phyloP scores from a whole-genome alignment of 208 protist species.

The Phytomonas francai region DNA sequence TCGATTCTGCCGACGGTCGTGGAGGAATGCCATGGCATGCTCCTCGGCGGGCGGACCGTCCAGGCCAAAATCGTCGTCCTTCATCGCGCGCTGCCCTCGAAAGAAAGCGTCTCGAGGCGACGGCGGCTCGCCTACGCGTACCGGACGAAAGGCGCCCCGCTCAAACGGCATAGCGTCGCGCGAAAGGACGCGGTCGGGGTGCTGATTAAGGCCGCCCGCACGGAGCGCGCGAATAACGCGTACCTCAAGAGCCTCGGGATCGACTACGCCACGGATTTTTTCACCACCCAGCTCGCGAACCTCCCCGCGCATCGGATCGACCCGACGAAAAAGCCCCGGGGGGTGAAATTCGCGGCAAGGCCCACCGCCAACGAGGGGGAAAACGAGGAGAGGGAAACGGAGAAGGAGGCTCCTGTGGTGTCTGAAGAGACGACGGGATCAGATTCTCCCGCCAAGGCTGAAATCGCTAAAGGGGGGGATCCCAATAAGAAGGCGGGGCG shows the following conservation, averaged over 20 bases:
- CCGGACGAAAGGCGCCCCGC: constrained; percentile 44
- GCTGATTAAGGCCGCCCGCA: constrained; percentile 59
- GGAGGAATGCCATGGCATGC: constrained; percentile 86
- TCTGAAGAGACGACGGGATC: no score
- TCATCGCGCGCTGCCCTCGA: constrained; percentile 67
- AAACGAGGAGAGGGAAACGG: constrained; percentile 1
- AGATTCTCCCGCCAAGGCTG: no score
- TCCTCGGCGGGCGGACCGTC: constrained; percentile 63
- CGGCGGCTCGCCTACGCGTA: constrained; percentile 62
- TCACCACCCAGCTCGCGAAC: constrained; percentile 44
- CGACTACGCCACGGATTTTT: constrained; percentile 47
- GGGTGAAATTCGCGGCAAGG: not conserved
- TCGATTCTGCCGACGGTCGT: constrained; percentile 53
- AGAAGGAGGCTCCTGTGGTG: not conserved
- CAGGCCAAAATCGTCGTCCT: constrained; percentile 50
- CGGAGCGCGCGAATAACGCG: constrained; percentile 68
- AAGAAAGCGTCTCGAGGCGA: constrained; percentile 43
- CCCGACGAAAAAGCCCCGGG: not conserved
- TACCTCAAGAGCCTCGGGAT: constrained; percentile 67
- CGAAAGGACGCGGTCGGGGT: constrained; percentile 44
- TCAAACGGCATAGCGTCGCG: constrained; percentile 53
- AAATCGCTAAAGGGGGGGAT: no score
- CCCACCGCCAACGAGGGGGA: constrained; percentile 5
- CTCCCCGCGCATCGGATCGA: no score
- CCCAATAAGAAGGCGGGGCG: no score